Percentiles rank a stretch among this genome's conserved stretches.
Evolutionary conservation across 257 asterid species (phyloP).

Genomic region (Lavandula angustifolia): DNA sequence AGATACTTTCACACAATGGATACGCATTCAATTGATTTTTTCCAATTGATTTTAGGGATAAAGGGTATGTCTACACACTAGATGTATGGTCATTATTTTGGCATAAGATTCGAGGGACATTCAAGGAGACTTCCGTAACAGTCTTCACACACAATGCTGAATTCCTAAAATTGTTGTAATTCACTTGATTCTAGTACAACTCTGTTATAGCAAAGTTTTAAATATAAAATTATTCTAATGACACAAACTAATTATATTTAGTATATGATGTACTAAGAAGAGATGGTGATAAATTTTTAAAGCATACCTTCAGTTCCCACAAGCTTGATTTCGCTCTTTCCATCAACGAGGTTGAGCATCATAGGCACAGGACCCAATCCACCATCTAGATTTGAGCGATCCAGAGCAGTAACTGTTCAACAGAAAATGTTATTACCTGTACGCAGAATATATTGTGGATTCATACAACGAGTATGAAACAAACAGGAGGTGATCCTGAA

Average conservation of each 20-base stretch:
- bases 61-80: too few relatives aligned
- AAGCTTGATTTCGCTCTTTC: conserved; percentile 41
- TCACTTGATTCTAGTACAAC: too few relatives aligned
- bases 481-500: too few relatives aligned
- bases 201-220: neutral
- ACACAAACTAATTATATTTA: neutral
- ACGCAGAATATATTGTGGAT: too few relatives aligned
- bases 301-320: conserved; percentile 55
- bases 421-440: conserved; percentile 7
- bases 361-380: conserved; percentile 77
- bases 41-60: neutral
- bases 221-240: neutral
- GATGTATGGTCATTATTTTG: too few relatives aligned
- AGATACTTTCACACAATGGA: neutral
- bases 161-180: too few relatives aligned
- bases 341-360: conserved; percentile 46
- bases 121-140: too few relatives aligned
- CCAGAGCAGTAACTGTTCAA: conserved; percentile 82
- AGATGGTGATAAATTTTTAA: neutral
- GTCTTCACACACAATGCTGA: too few relatives aligned
- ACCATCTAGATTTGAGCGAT: conserved; percentile 75
- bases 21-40: neutral
- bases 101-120: too few relatives aligned
- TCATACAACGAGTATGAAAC: too few relatives aligned
- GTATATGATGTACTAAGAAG: neutral